Percentiles rank a stretch among this genome's conserved stretches.
Conservation (phyloP, 2,329 filamentous ascomycete species). For the Aureobasidium sp. region DNA sequence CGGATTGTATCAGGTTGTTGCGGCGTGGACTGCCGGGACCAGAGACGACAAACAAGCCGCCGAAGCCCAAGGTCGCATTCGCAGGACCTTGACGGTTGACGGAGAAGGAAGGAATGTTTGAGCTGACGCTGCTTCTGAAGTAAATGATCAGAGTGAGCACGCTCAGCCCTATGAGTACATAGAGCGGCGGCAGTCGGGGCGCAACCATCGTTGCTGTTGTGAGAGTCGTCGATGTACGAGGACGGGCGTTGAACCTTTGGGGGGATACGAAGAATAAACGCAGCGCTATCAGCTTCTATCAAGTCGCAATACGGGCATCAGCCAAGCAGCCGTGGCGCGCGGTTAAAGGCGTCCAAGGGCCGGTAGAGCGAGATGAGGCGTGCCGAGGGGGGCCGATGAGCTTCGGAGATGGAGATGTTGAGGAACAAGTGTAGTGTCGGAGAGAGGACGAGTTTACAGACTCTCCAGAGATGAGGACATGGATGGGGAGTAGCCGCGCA, state of each 20-base stretch:
- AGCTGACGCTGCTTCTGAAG: not conserved
- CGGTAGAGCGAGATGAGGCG: not conserved
- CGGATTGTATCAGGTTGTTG: constrained; percentile 29
- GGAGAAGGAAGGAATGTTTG: not conserved
- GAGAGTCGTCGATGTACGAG: not conserved
- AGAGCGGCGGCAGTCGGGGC: constrained; percentile 11
- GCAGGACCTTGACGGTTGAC: not conserved
- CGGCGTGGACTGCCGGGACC: constrained; percentile 27
- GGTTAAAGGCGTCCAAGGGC: not conserved
- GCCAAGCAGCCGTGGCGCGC: not conserved
- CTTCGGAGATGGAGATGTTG: not conserved
- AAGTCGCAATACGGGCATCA: not conserved
- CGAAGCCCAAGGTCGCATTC: constrained; percentile 23
- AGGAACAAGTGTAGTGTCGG: not conserved
- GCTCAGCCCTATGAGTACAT: constrained; percentile 5
- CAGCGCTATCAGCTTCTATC: not conserved
- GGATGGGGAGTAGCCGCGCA: not conserved
- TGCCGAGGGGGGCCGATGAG: not conserved
- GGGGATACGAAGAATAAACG: constrained; percentile 8
- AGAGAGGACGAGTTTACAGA: not conserved
- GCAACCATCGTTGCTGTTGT: not conserved
- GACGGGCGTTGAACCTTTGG: not conserved
- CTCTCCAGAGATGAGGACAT: not conserved
- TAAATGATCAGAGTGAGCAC: constrained; percentile 5
- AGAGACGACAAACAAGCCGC: constrained; percentile 31